A percentile compares a stretch with the other conserved stretches of the same genome.
Conservation (phyloP, 345 rosid genomes). For the Eucalyptus erythrocorys region DNA sequence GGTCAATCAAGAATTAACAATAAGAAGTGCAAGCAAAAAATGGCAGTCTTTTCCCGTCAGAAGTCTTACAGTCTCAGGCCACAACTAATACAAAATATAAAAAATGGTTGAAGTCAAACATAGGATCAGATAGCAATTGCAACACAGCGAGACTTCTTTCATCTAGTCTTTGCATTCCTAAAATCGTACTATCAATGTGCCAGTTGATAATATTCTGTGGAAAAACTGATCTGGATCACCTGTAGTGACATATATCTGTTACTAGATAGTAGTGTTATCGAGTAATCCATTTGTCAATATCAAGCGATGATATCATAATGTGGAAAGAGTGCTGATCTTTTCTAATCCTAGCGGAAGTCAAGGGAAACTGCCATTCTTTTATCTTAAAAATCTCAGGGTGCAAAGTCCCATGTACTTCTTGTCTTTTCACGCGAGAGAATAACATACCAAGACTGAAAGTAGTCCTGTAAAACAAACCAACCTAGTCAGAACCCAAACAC, state of each 20-base stretch:
- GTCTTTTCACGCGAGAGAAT: not conserved
- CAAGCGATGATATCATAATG: not conserved
- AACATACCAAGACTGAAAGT: not conserved
- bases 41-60: not conserved
- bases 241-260: not conserved
- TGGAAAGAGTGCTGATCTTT: not conserved
- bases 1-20: not conserved
- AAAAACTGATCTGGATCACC: not conserved
- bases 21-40: not conserved
- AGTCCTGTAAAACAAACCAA: not conserved
- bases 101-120: not conserved
- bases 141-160: not conserved
- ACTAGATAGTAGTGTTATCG: not conserved
- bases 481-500: not conserved
- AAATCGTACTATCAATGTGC: not conserved
- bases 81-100: not conserved
- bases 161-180: not conserved
- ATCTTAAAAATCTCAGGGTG: not conserved
- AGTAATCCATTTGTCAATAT: not conserved
- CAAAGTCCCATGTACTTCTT: not conserved
- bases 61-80: not conserved
- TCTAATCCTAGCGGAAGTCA: not conserved
- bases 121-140: not conserved
- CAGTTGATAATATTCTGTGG: not conserved
- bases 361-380: not conserved